phyloP scores from a whole-genome alignment of 495 filamentous ascomycete species.

The Aspergillus panamensis region DNA sequence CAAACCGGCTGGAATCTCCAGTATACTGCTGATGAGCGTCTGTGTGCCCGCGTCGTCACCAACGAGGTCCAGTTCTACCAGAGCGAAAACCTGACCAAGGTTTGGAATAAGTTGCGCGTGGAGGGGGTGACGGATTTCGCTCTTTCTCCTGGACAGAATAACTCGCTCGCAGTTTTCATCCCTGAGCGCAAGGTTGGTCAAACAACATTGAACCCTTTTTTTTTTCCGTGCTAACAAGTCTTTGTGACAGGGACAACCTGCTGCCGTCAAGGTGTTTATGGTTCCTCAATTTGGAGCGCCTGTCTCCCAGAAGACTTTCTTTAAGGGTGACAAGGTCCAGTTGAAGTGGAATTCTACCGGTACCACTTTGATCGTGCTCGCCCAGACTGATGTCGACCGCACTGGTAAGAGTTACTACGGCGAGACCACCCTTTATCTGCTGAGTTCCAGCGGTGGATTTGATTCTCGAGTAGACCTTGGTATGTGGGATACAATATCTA shows the following conservation, averaged over 20 bases:
- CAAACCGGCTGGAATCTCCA: constrained; percentile 97
- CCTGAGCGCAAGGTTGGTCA: constrained; percentile 82
- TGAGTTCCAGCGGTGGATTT: constrained; percentile 87
- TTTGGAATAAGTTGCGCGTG: constrained; percentile 91
- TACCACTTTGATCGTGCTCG: constrained; percentile 87
- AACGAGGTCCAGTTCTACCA: constrained; percentile 98
- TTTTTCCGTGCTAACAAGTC: constrained; percentile 1
- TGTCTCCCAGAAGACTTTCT: constrained; percentile 96
- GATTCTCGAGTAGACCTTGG: constrained; percentile 85
- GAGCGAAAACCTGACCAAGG: constrained; percentile 73
- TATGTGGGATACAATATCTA: constrained; percentile 28
- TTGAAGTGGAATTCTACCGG: constrained; percentile 94
- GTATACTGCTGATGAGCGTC: constrained; percentile 87
- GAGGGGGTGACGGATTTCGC: constrained; percentile 92
- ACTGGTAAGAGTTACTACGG: constrained; percentile 98
- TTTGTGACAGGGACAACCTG: constrained; percentile 69
- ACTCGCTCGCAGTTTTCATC: constrained; percentile 87
- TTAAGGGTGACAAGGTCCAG: constrained; percentile 97
- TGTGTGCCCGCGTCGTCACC: constrained; percentile 88
- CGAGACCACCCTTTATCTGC: constrained; percentile 93
- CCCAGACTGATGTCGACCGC: constrained; percentile 97
- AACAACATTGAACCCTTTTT: neutral
- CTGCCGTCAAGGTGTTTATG: constrained; percentile 89
- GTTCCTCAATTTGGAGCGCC: constrained; percentile 76
- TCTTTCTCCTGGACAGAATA: constrained; percentile 79